Conservation (phyloP, 371 early-diverging fungal genomes). For the Lichtheimia hyalospora region DNA sequence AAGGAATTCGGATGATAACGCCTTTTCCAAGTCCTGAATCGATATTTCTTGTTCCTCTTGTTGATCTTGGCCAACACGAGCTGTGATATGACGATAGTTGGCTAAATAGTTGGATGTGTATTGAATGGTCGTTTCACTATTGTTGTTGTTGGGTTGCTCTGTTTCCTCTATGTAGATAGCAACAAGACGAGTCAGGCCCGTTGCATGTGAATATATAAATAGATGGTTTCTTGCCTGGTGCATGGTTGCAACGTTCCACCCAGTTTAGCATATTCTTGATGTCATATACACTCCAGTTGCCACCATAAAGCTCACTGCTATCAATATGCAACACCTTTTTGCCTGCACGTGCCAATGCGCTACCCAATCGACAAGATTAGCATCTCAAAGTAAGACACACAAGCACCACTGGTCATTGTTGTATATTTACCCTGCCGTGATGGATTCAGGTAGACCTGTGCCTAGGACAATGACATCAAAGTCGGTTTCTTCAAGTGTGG, state of each 20-base stretch:
- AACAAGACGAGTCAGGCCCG: too few relatives aligned
- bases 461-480: constrained; percentile 87
- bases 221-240: background rate
- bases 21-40: background rate
- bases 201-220: too few relatives aligned
- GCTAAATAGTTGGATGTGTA: constrained; percentile 17
- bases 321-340: constrained; percentile 92
- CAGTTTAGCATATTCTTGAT: constrained; percentile 56
- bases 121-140: background rate
- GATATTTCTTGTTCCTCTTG: background rate
- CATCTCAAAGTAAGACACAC: too few relatives aligned
- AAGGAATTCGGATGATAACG: background rate
- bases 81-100: constrained; percentile 17
- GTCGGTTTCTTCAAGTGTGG: constrained; percentile 44
- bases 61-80: background rate
- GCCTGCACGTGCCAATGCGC: constrained; percentile 77
- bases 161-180: too few relatives aligned
- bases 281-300: constrained; percentile 67
- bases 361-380: constrained; percentile 13
- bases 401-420: too few relatives aligned
- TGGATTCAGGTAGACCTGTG: constrained; percentile 88
- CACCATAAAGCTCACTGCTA: constrained; percentile 83
- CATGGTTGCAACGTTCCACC: constrained; percentile 11
- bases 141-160: background rate
- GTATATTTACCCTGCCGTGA: constrained; percentile 71